Evolutionary conservation across 1,139 yeast species (phyloP).

Genomic region (Debaryomycetaceae sp.): DNA sequence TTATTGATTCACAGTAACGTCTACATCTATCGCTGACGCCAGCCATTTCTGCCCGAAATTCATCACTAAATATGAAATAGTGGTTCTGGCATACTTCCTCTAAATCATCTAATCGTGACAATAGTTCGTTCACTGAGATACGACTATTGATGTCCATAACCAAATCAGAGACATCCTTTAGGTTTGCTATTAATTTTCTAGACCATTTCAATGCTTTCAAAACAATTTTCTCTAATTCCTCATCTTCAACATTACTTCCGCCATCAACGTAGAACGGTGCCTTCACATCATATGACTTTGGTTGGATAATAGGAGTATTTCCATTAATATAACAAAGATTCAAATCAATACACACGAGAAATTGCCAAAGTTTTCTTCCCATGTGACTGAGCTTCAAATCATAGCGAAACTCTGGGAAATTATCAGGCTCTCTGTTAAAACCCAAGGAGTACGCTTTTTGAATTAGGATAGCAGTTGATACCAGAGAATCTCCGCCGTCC

Average conservation of each 20-base stretch:
- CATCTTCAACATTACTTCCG: slow-evolving; percentile 11
- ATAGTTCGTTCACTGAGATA: background rate
- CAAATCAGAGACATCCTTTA: background rate
- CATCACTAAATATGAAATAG: background rate
- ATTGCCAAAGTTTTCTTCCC: slow-evolving; percentile 52
- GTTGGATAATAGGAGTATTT: slow-evolving; percentile 30
- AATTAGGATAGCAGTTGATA: slow-evolving; percentile 23
- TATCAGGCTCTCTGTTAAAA: slow-evolving; percentile 27
- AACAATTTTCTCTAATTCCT: slow-evolving; percentile 19
- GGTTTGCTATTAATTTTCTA: too few species aligned
- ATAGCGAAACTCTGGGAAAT: slow-evolving; percentile 27
- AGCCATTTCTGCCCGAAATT: background rate
- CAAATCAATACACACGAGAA: slow-evolving; percentile 31
- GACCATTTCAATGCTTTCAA: background rate
- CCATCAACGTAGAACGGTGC: slow-evolving; percentile 7
- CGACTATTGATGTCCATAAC: background rate
- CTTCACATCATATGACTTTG: slow-evolving; percentile 34
- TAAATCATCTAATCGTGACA: background rate
- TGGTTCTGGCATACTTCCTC: background rate
- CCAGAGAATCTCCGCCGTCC: slow-evolving; percentile 40
- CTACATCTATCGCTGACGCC: background rate
- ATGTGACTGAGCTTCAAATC: slow-evolving; percentile 42
- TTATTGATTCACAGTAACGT: background rate
- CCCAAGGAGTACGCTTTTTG: slow-evolving; percentile 35
- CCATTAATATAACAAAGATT: slow-evolving; percentile 38